Evolutionary conservation across 148 eudicot genomes (phyloP), one percentile per base, ranked within the genome.

Genomic region (Silene uniflora): DNA sequence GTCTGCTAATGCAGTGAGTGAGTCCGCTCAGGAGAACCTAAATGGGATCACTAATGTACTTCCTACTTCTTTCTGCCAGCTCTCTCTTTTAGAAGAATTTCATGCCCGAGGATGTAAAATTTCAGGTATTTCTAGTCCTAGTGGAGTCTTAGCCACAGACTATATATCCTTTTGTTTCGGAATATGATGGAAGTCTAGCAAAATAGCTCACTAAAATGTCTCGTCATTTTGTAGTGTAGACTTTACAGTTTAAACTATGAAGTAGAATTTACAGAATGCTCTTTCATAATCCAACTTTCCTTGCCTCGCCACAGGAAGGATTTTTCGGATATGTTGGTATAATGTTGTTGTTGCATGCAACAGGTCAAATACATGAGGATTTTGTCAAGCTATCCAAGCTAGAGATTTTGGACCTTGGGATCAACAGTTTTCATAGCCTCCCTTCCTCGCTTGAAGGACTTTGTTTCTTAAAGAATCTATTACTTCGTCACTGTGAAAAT

Each of bases 41-140:
- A 18, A 52, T 24, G 35, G 16, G 29, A 23, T 62, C 39, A 6
- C 11, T 2, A 49, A 59, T 49, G 83, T 24, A 29, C 85, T 90
- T 75, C 93, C 91, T 56, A 22, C 76, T 73, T 77, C 86, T 64
- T 86, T 88, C 79, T 78, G 83, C 66, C 74, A 76, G 12, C 84
- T 88, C 7, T 85, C 84, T 16, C 62, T 10, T 60, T 55, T 90
- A 44, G 73, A 75, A 69, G 91, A 85, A 79, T 78, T 90, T 17
- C 61, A 86, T 80, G 94, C 90, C 73, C 71, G 72, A n/a, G 84
- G 77, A 73, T 86, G 89, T 83, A 83, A 81, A 76, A 77, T 88
- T 60, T 42, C 81, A 69, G 89, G 86, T 76, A 52, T 52, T 52
- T 7, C 56, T 10, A 52, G 13, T 12, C 10, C 56, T 5, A 10